These are phyloP conservation scores for Diaporthe eres DNA, from an alignment of 2,329 filamentous ascomycete genomes.

Conservation along the genomic window DNA sequence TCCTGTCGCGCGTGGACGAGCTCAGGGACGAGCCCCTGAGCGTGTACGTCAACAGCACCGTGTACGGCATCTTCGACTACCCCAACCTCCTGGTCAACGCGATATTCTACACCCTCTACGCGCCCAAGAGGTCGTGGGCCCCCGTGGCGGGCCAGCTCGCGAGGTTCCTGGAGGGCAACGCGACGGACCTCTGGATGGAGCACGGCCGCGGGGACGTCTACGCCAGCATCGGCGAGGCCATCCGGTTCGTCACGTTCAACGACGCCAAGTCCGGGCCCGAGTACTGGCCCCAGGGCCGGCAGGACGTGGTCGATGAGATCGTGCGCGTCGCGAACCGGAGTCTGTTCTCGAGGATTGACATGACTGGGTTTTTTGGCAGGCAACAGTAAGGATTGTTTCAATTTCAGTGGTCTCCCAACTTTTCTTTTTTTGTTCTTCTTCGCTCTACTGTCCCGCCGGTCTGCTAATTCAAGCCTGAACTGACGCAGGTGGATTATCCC, in stretches of 20 bases:
- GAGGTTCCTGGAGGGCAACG: slow-evolving; percentile 54
- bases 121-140: slow-evolving; percentile 52
- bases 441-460: background rate
- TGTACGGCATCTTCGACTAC: slow-evolving; percentile 56
- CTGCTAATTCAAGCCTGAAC: background rate
- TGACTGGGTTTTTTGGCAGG: slow-evolving; percentile 48
- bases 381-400: slow-evolving; percentile 44
- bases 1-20: slow-evolving; percentile 50
- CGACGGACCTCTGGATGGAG: slow-evolving; percentile 52
- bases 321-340: slow-evolving; percentile 50
- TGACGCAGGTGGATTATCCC: slow-evolving; percentile 46
- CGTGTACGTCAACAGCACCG: slow-evolving; percentile 58
- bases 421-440: too few relatives aligned
- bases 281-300: slow-evolving; percentile 52
- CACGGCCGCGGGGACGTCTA: slow-evolving; percentile 47
- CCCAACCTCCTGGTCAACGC: slow-evolving; percentile 52
- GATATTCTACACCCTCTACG: slow-evolving; percentile 56
- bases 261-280: slow-evolving; percentile 49
- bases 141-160: slow-evolving; percentile 52
- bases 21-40: slow-evolving; percentile 55
- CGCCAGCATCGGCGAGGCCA: slow-evolving; percentile 47
- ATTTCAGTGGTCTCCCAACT: too few relatives aligned
- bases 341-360: slow-evolving; percentile 48
- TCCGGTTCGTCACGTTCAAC: slow-evolving; percentile 49
- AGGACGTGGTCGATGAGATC: slow-evolving; percentile 52